Conservation (phyloP, 2,329 filamentous ascomycete genomes). For the Clarireedia monteithiana region DNA sequence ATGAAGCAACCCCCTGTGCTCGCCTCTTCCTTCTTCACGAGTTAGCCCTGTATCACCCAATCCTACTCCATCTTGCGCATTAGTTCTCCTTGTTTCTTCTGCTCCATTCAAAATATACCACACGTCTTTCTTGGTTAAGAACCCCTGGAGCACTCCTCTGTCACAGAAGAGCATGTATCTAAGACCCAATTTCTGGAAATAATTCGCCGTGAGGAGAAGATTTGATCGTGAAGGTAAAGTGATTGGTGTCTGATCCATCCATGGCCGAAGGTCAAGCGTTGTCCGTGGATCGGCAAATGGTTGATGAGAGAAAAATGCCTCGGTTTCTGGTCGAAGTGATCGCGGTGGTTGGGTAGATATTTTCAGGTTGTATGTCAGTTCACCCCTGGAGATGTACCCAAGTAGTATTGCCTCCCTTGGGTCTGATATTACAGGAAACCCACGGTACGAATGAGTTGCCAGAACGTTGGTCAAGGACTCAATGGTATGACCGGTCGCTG, state of each 20-base stretch:
- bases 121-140: constrained; percentile 95
- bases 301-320: constrained; percentile 79
- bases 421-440: constrained; percentile 84
- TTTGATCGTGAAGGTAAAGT: constrained; percentile 71
- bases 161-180: constrained; percentile 86
- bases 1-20: constrained; percentile 37
- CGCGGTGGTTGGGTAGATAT: constrained; percentile 49
- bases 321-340: constrained; percentile 59
- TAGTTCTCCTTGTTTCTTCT: constrained; percentile 47
- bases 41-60: constrained; percentile 31
- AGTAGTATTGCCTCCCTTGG: constrained; percentile 70
- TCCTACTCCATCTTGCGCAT: constrained; percentile 28
- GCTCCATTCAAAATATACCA: constrained; percentile 86
- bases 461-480: constrained; percentile 65
- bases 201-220: constrained; percentile 78
- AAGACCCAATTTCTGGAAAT: constrained; percentile 91
- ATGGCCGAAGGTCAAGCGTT: constrained; percentile 82
- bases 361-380: constrained; percentile 74
- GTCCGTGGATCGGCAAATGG: constrained; percentile 68
- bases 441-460: constrained; percentile 68
- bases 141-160: constrained; percentile 69
- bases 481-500: constrained; percentile 82
- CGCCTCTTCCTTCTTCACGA: constrained; percentile 34
- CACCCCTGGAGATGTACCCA: constrained; percentile 89
- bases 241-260: constrained; percentile 98